Evolutionary conservation across 129 eudicot genomes (phyloP).

Genomic region (Erigeron canadensis): DNA sequence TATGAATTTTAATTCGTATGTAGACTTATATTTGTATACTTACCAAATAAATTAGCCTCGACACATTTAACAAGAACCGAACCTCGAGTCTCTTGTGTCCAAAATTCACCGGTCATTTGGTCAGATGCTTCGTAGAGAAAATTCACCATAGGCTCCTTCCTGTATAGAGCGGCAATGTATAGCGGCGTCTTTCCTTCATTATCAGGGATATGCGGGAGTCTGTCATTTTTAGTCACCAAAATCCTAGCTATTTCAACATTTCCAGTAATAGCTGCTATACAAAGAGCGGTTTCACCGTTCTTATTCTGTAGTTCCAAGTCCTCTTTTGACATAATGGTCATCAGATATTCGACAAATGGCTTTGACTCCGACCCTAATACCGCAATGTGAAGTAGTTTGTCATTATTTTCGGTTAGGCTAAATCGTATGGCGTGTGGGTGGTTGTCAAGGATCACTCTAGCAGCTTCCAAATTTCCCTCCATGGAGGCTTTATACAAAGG

Average conservation of each 20-base stretch:
- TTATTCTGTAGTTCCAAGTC: background rate
- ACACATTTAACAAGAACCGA: background rate
- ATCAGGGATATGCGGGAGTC: background rate
- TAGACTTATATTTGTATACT: background rate
- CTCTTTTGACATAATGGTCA: background rate
- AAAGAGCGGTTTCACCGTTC: background rate
- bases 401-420: background rate
- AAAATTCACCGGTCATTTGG: background rate
- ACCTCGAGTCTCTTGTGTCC: background rate
- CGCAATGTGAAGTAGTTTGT: background rate
- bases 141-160: background rate
- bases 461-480: background rate
- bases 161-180: background rate
- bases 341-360: background rate
- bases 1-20: too few relatives aligned
- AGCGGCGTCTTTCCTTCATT: background rate
- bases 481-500: background rate
- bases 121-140: background rate
- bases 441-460: background rate
- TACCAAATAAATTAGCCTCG: background rate
- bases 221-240: background rate
- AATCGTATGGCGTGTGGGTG: background rate
- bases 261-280: background rate
- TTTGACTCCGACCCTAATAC: background rate
- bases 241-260: background rate